Conservation (phyloP, 2,329 filamentous ascomycete genomes). For the Fusarium floridanum region DNA sequence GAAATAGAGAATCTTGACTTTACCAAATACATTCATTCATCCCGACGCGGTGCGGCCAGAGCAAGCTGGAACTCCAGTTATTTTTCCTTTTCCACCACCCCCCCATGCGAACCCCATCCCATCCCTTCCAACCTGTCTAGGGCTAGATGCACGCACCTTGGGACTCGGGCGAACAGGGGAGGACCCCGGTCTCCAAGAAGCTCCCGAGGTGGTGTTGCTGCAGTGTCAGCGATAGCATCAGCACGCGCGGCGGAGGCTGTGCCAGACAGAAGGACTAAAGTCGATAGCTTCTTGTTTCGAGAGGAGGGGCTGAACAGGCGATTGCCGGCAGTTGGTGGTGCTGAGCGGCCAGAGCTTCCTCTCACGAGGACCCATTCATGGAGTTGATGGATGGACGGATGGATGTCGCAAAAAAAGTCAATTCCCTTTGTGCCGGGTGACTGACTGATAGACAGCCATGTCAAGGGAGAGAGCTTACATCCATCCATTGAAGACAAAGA, state of each 20-base stretch:
- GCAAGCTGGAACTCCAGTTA: not conserved
- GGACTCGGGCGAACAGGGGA: constrained; percentile 35
- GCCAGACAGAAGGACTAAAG: constrained; percentile 14
- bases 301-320: constrained; percentile 41
- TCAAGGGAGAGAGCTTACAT: constrained; percentile 8
- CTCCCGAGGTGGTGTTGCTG: constrained; percentile 32
- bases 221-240: constrained; percentile 45
- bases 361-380: constrained; percentile 9
- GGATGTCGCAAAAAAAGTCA: constrained; percentile 28
- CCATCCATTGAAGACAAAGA: not conserved
- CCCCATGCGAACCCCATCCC: constrained; percentile 13
- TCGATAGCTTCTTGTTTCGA: constrained; percentile 42
- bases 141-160: constrained; percentile 16
- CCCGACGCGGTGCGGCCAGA: not conserved
- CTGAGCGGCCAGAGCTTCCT: constrained; percentile 21
- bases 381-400: constrained; percentile 24
- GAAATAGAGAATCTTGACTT: not conserved
- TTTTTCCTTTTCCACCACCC: not conserved
- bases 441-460: constrained; percentile 15
- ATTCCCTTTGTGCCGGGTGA: constrained; percentile 9
- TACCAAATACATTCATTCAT: not conserved
- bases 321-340: constrained; percentile 39
- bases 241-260: constrained; percentile 44
- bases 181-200: constrained; percentile 27
- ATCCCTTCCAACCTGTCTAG: constrained; percentile 7